Base-by-base conservation (phyloP, 83 land plant species). In the Isoetes engelmannii region DNA sequence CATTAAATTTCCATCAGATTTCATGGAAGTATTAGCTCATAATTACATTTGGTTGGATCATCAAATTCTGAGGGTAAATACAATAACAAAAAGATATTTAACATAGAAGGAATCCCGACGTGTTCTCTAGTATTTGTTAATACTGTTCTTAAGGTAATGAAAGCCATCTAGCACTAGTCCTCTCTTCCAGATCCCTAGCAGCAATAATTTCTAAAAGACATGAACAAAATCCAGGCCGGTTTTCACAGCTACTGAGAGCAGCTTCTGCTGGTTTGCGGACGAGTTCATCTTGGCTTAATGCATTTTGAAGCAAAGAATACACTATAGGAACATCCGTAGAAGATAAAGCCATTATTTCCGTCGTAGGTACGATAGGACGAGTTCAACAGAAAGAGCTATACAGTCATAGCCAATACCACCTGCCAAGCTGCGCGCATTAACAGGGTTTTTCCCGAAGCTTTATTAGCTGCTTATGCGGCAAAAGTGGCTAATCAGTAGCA, bases 61-160 rank as follows among this genome's bases (percentile, higher is more conserved):
- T 12, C 13, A 15, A 51, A 51, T 51, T 12, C 18, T 42, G 9
- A 59, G 28, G 18, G 8, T 42, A 18, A 9, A 59, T 18, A 8
- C 9, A 12, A 18, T 19, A 59, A 59, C 1, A 59, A 9, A 28
- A 28, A 28, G 37, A 28, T 2, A 28, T 28, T 28, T 28, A 28
- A 28, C 97, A 75, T 76, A 94, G 97, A 69, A 28, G 15, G 91
- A 74, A 61, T 90, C 89, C 47, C 94, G 84, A 53, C 94, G 72
- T 4, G 69, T 80, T 72, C 99, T 80, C 99, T 97, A 96, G 74
- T 85, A 92, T 5, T 97, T 89, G 67, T 81, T 92, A 15, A 96
- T 77, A 64, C 95, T 89, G 66, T 96, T 96, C 84, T 96, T 96
- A 75, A 96, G 86, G 61, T 89, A 96, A 82, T 20, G 99, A 94